Base-by-base conservation (phyloP, 768 basidiomycete species). In the Kwoniella sp. region DNA sequence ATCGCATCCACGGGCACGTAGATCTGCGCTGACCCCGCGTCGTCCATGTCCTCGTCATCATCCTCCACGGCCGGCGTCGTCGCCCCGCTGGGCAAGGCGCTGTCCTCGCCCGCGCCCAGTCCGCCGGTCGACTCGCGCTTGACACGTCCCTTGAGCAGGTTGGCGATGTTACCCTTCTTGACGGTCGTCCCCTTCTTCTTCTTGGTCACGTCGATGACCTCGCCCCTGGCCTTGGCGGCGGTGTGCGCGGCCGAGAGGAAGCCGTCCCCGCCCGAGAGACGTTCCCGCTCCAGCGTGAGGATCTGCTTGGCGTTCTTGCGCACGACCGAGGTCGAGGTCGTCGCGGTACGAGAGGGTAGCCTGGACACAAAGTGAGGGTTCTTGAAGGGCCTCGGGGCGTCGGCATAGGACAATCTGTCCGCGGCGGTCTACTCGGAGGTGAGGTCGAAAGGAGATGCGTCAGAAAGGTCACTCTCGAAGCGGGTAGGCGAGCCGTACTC, bases 291-390 rank as follows among this genome's bases (percentile, higher is more conserved):
- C 2, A 70, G 48, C 15, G 46, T 48, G 1, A 70, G 55, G 44
- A 73, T 65, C 48, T 73, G 72, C 46, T 71, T 73, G 29, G 61
- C 59, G 45, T 70, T 71, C 42, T 71, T 69, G 32, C 62, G 61
- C 3, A 64, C 63, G 3, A 23, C 22, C 1, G 51, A 34, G 15
- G 58, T 65, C 5, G 41, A 28, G 11, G 54, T 43, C 11, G 57
- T 46, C n/a, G 62, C 61, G 20, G 60, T 66, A 17, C 60, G 53
- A n/a, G 25, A 42, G 37, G 58, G 34, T 0, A 70, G 51, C 33
- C 34, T 59, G 17, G 69, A 64, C 36, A 38, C 23, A 37, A 56
- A 68, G 11, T 37, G 14, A 2, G 63, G 44, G 44, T 56, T 46
- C 36, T 62, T 63, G 60, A 68, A 71, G 6, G 67, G 69, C 19